phyloP scores from a whole-genome alignment of 2,329 filamentous ascomycete species.

The Ophiostoma quercus region DNA sequence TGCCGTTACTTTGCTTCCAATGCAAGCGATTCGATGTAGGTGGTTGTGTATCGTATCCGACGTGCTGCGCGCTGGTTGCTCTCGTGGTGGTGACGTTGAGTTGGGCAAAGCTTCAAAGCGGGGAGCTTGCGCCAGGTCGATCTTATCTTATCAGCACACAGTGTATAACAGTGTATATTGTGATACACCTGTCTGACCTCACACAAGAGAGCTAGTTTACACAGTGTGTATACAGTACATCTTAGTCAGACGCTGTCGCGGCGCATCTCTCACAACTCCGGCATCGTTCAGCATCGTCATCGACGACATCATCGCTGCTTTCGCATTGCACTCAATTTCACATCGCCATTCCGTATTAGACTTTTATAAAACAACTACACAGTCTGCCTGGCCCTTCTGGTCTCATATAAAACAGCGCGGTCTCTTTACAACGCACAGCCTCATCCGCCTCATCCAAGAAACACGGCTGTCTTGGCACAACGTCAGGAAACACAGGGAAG shows the following conservation, averaged over 20 bases:
- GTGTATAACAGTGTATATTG: not conserved
- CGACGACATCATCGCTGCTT: not conserved
- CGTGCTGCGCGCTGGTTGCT: not conserved
- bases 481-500: not conserved
- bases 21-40: not conserved
- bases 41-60: not conserved
- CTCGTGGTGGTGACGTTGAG: not conserved
- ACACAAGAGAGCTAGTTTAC: not conserved
- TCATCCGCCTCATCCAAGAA: constrained; percentile 8
- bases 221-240: not conserved
- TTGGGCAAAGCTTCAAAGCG: constrained; percentile 6
- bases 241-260: constrained; percentile 8
- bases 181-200: not conserved
- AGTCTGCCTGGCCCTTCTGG: not conserved
- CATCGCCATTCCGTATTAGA: not conserved
- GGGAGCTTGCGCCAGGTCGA: not conserved
- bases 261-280: not conserved
- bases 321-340: not conserved
- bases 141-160: constrained; percentile 2
- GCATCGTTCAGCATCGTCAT: constrained; percentile 11
- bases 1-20: not conserved
- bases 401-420: not conserved
- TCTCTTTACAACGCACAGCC: not conserved
- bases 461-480: not conserved
- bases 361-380: not conserved